Evolutionary conservation across 257 asterid genomes (phyloP), one percentile per base, ranked within the genome.

Genomic region (Ocimum tenuiflorum): DNA sequence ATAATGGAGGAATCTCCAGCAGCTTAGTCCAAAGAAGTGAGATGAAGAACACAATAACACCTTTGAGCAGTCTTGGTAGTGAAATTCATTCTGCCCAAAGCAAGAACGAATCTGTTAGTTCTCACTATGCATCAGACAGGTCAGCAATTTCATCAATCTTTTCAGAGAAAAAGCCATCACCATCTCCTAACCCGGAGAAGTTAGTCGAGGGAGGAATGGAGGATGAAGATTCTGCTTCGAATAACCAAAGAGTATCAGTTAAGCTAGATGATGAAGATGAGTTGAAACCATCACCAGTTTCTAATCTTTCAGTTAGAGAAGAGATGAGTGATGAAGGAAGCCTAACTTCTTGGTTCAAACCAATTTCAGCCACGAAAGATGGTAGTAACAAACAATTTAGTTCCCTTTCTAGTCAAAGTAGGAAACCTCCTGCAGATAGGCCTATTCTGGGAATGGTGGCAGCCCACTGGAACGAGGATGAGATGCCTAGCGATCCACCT

Each of bases 371-470:
- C 63, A 73, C 72, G 57, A 59, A 69, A 47, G 83, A 75, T 38
- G 77, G 51, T 46, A 64, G 39, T 31, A 75, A 14, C 50, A 80
- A 67, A 68, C 51, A 35, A 14, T 45, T 50, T 50, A 72, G 68
- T 72, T 70, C 80, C 0, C 17, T 4, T 23, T 20, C 27, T 43
- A 69, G 58, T 58, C 78, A 71, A 68, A 76, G 63, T 29, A 73
- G 69, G 35, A 72, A 60, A 78, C 80, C 80, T 68, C 83, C 87
- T 24, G 77, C 73, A 13, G 98, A 92, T 57, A 81, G 96, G 80
- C 98, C 98, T 59, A 92, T 92, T 66, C 77, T 92, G 31, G 98
- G 98, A 33, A 77, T 85, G 94, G 96, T 92, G 54, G 95, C 97
- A 24, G 89, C 96, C 52, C 96, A 92, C 58, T 92, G 96, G 97